Evolutionary conservation across 129 eudicot species (phyloP).

Genomic region (Tanacetum coccineum): DNA sequence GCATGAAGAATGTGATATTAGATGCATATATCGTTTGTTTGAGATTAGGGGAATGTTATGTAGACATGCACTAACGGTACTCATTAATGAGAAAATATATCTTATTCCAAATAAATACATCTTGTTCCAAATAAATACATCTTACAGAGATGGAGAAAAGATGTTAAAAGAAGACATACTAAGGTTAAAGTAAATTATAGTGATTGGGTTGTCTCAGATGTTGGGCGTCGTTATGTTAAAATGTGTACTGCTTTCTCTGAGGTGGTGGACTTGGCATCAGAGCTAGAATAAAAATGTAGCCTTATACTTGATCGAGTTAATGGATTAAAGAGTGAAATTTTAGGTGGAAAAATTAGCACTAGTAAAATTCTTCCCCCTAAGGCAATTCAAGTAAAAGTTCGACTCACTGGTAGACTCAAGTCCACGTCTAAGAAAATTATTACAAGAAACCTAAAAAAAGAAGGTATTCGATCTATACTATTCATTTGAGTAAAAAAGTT

Average conservation of each 20-base stretch:
- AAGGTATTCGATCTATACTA: background rate
- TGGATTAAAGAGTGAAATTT: background rate
- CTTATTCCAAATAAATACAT: no score
- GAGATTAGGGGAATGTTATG: conserved; percentile 81
- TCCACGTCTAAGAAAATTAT: no score
- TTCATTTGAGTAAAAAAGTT: background rate
- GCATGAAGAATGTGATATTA: conserved; percentile 38
- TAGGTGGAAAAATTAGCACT: no score
- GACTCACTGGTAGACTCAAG: no score
- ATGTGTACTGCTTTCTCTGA: background rate
- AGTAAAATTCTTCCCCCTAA: no score
- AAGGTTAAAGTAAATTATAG: background rate
- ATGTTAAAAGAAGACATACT: conserved; percentile 40
- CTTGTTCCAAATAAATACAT: conserved; percentile 7
- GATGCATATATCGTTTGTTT: conserved; percentile 73
- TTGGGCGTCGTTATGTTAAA: background rate
- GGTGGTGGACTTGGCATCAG: background rate
- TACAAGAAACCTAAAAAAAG: no score
- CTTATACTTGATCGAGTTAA: background rate
- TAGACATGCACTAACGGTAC: conserved; percentile 81
- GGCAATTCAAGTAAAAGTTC: no score
- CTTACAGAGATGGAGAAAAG: conserved; percentile 74
- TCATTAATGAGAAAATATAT: conserved; percentile 10
- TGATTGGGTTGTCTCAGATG: background rate
- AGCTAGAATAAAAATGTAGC: background rate